Conservation (phyloP, 1,284 basidiomycete genomes). For the Pisolithus thermaeus region DNA sequence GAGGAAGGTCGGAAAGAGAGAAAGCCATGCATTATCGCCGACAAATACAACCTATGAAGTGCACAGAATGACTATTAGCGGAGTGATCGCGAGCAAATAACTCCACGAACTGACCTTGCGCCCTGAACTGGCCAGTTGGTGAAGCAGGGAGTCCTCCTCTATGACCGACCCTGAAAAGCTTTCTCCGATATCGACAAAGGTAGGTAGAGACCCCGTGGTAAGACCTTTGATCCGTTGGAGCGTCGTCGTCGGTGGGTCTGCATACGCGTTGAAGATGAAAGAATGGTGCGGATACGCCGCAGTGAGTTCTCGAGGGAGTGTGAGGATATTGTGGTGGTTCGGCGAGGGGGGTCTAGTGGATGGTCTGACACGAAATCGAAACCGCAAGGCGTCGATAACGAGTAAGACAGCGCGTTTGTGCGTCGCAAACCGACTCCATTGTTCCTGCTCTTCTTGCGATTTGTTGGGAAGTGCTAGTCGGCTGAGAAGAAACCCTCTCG, state of each 20-base stretch:
- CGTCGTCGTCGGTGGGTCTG: too few species aligned
- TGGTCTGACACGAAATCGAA: constrained; percentile 89
- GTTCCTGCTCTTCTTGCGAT: constrained; percentile 40
- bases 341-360: constrained; percentile 57
- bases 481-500: constrained; percentile 83
- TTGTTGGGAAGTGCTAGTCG: constrained; percentile 69
- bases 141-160: constrained; percentile 81
- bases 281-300: constrained; percentile 59
- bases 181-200: too few species aligned
- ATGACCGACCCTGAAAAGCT: too few species aligned
- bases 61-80: too few species aligned
- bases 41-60: too few species aligned
- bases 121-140: constrained; percentile 39
- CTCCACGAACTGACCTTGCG: constrained; percentile 45
- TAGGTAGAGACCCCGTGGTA: too few species aligned
- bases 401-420: constrained; percentile 80
- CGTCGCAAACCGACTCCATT: constrained; percentile 49
- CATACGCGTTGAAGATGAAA: constrained; percentile 83
- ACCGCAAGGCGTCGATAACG: constrained; percentile 90
- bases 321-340: constrained; percentile 80
- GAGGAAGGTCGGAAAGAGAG: too few species aligned
- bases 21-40: too few species aligned
- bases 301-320: constrained; percentile 71
- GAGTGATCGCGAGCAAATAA: neutral
- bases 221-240: too few species aligned